These are phyloP conservation scores for Haplosporangium gracile DNA, from an alignment of 192 early-diverging fungal genomes.

Conservation along the genomic window DNA sequence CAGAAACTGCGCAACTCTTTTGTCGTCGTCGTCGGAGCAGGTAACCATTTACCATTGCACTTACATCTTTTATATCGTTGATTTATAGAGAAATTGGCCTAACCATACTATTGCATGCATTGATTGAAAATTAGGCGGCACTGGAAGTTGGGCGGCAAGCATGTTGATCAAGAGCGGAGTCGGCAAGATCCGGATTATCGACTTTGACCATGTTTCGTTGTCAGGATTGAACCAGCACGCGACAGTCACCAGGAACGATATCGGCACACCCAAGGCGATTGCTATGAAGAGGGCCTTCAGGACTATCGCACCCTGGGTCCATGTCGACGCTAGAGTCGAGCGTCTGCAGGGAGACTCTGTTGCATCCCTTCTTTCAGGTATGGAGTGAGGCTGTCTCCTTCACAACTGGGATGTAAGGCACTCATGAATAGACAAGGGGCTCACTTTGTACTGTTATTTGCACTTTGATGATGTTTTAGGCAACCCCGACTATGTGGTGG, in stretches of 20 bases:
- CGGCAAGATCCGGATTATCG: constrained; percentile 87
- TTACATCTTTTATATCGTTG: too few species aligned
- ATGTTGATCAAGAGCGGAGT: constrained; percentile 95
- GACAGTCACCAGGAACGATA: constrained; percentile 85
- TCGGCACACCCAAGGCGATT: constrained; percentile 88
- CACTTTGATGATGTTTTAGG: constrained; percentile 23
- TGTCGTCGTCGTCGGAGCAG: constrained; percentile 95
- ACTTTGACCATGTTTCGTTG: constrained; percentile 96
- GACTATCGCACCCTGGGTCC: constrained; percentile 83
- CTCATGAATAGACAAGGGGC: background rate
- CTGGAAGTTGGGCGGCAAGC: constrained; percentile 90
- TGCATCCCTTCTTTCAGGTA: constrained; percentile 74
- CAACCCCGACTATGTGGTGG: constrained; percentile 80
- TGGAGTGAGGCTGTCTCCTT: constrained; percentile 7
- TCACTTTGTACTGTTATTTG: background rate
- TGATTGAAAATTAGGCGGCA: constrained; percentile 68
- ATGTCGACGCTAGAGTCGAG: constrained; percentile 82
- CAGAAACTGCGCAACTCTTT: constrained; percentile 80
- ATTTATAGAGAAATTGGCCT: background rate
- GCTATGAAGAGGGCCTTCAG: constrained; percentile 80
- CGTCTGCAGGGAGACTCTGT: constrained; percentile 81
- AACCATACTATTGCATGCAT: background rate
- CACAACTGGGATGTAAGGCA: background rate
- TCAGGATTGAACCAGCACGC: constrained; percentile 93
- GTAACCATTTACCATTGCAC: constrained; percentile 1